phyloP scores from a whole-genome alignment of 306 rosid genomes.

The Corylus americana region DNA sequence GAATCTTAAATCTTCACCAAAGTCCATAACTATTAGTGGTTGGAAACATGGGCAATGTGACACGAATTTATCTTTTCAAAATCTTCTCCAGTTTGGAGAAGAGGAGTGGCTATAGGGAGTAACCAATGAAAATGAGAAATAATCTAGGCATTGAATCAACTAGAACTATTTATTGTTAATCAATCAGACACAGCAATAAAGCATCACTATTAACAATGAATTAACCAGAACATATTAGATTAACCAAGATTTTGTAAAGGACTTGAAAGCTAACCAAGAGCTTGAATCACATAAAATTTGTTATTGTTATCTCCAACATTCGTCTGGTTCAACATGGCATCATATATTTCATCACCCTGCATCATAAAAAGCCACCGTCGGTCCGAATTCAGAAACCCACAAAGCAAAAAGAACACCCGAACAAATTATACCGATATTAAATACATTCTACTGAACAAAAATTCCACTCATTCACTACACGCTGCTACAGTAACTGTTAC shows the following conservation, averaged over 20 bases:
- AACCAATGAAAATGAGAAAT: not conserved
- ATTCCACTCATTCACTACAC: not conserved
- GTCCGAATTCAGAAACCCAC: not conserved
- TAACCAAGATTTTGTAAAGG: not conserved
- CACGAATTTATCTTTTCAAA: not conserved
- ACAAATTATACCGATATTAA: constrained; percentile 18
- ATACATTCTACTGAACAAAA: constrained; percentile 1
- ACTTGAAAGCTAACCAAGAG: constrained; percentile 58
- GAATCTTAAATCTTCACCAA: not conserved
- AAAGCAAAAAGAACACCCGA: not conserved
- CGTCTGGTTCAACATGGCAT: constrained; percentile 93
- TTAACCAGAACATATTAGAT: not conserved
- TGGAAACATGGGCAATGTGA: not conserved
- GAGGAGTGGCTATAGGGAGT: not conserved
- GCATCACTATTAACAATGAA: not conserved
- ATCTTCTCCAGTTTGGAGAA: not conserved
- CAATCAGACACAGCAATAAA: constrained; percentile 2
- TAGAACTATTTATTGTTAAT: not conserved
- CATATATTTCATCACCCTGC: constrained; percentile 82
- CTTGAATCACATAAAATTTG: constrained; percentile 88
- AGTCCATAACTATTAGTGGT: not conserved
- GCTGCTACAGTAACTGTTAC: not conserved
- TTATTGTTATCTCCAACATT: constrained; percentile 79
- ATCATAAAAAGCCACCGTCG: constrained; percentile 8
- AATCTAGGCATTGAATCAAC: constrained; percentile 6